These are phyloP conservation scores for Suhomyces faveliae DNA, from an alignment of 805 yeast species.

Conservation along the genomic window DNA sequence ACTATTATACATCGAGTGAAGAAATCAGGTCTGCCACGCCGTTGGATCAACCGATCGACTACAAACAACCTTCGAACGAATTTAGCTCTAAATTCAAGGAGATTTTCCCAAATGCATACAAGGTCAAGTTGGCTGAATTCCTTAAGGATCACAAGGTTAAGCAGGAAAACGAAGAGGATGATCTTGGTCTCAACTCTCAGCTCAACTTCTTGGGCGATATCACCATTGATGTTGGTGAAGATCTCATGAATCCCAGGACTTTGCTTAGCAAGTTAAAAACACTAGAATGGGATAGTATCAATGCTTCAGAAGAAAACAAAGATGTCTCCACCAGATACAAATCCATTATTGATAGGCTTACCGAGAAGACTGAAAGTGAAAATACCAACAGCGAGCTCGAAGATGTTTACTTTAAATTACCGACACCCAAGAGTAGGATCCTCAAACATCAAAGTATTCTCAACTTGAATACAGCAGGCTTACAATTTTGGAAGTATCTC, in stretches of 20 bases:
- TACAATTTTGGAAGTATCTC: conserved; percentile 55
- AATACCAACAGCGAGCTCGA: conserved; percentile 13
- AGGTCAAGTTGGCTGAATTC: conserved; percentile 35
- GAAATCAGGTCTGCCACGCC: not conserved
- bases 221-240: conserved; percentile 24
- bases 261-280: conserved; percentile 21
- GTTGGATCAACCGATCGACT: conserved; percentile 10
- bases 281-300: conserved; percentile 38
- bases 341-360: conserved; percentile 15
- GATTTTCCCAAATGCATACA: conserved; percentile 33
- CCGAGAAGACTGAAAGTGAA: conserved; percentile 4
- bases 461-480: conserved; percentile 45
- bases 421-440: conserved; percentile 27
- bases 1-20: conserved; percentile 7
- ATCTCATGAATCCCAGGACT: conserved; percentile 22
- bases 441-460: conserved; percentile 40
- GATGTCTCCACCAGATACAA: conserved; percentile 23
- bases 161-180: conserved; percentile 15
- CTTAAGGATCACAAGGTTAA: conserved; percentile 21
- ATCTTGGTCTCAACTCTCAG: conserved; percentile 26
- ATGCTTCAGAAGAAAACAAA: conserved; percentile 14
- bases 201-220: conserved; percentile 39
- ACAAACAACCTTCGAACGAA: conserved; percentile 8
- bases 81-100: conserved; percentile 21
- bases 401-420: conserved; percentile 22